These are phyloP conservation scores for Nemania diffusa DNA, from an alignment of 2,329 filamentous ascomycete genomes.

Conservation along the genomic window DNA sequence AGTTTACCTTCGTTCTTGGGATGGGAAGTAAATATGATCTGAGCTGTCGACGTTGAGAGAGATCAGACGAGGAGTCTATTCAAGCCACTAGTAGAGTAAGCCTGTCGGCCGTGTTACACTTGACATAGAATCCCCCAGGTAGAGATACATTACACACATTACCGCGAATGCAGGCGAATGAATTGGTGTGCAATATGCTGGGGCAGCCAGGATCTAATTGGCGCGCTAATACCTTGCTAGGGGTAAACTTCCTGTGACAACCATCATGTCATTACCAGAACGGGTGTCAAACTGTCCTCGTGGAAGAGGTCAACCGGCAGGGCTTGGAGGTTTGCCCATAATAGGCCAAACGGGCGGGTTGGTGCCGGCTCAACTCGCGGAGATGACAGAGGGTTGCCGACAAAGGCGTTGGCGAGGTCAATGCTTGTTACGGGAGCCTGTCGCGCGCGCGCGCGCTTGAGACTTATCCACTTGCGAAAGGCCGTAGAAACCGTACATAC, in stretches of 20 bases:
- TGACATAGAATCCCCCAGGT: slow-evolving; percentile 1
- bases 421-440: slow-evolving; percentile 13
- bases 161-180: slow-evolving; percentile 18
- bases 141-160: slow-evolving; percentile 28
- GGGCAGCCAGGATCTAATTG: slow-evolving; percentile 20
- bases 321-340: slow-evolving; percentile 32
- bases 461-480: background rate
- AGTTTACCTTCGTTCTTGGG: background rate
- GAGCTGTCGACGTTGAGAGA: slow-evolving; percentile 5
- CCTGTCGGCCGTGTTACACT: slow-evolving; percentile 3
- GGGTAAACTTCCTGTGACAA: slow-evolving; percentile 25
- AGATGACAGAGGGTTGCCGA: slow-evolving; percentile 25
- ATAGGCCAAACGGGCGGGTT: slow-evolving; percentile 31
- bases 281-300: slow-evolving; percentile 19
- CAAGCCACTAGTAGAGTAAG: slow-evolving; percentile 7
- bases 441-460: too few relatives aligned
- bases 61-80: slow-evolving; percentile 4
- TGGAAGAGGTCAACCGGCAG: slow-evolving; percentile 17
- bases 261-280: slow-evolving; percentile 15
- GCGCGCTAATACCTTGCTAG: slow-evolving; percentile 30
- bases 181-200: slow-evolving; percentile 13
- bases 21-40: background rate
- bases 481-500: background rate
- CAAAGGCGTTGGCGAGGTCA: slow-evolving; percentile 14
- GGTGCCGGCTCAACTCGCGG: slow-evolving; percentile 26